Base-by-base conservation (phyloP, 2,329 filamentous ascomycete species). In the Botrytis fabae region DNA sequence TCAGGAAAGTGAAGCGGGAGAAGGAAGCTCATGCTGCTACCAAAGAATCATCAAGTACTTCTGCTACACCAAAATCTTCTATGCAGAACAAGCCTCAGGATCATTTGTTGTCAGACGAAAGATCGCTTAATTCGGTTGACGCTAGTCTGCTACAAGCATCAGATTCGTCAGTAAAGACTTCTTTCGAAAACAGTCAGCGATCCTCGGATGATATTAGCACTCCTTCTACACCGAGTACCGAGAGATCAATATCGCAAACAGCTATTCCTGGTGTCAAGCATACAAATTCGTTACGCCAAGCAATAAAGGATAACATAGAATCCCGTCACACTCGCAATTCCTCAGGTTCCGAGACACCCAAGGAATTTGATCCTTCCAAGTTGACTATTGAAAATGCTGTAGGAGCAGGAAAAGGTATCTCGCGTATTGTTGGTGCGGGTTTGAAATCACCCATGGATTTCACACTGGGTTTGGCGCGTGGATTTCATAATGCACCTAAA, bases 361-460 rank as follows among this genome's bases (percentile, higher is more conserved):
- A 63, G 48, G 68, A n/a, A 48, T 62, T 70, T 54, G 68, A 70
- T 44, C 79, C 80, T 25, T 79, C 78, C 38, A 76, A 78, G 28
- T 78, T 84, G 70, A 80, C 83, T 8, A 73, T 90, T 2, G 90
- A 92, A 28, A 86, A 87, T 40, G 90, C 89, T 38, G 61, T 74
- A 18, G 72, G 74, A 20, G 74, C 92, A 12, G 87, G 89, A 1
- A 91, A 89, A 76, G 90, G 91, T 2, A 87, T 94, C 51, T 87
- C 89, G 35, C 88, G 90, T n/a, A 91, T 96, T 65, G 89, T 95
- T 8, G 87, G 87, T 18, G 90, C 92, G n/a, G 89, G 92, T 8
- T 85, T 95, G 74, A 93, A 92, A 77, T 91, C 91, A 2, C 95
- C 94, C 0, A 91, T 96, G 86, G 93, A 97, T 80, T 92, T 97